Base-by-base conservation (phyloP, 164 flowering plant species). In the Stephania japonica region DNA sequence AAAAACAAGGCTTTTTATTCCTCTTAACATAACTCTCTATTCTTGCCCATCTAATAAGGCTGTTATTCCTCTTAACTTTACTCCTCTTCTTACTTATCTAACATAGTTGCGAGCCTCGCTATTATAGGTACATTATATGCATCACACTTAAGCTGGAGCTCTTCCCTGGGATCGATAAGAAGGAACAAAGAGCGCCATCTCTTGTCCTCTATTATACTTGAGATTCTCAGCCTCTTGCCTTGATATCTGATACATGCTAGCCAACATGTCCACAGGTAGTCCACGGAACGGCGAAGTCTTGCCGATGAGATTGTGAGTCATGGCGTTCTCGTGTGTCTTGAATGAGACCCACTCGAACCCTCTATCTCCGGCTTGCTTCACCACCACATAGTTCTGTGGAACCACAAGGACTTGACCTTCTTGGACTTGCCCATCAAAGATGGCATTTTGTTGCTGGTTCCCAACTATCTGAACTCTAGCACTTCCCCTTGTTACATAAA, bases 401-500 rank as follows among this genome's bases (percentile, higher is more conserved):
- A 85, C 74, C 43, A 83, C 81, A 2, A 85, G 72, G 65, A 85
- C n/a, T 59, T 81, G 80, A 3, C 85, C 85, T 53, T 74, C 67
- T 1, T 65, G 72, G 27, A 85, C 78, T 24, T 63, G 26, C 53
- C 76, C 85, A 63, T 84, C 77, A 67, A 80, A 68, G 49, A 81
- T 32, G 38, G 38, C 72, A 5, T 76, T 65, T 26, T 70, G 27
- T 5, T 79, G 81, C 5, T 71, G 61, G 74, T 74, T 25, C 7
- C 70, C 75, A 12, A 81, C 86, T 3, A 84, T 67, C 50, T 87
- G 87, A 19, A 90, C 65, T 43, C 85, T 74, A 25, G 75, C 86
- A 13, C 69, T 75, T 5, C 95, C 97, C 11, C 83, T 77, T 0
- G 82, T 81, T 21, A 69, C 69, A 82, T 88, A 92, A 23, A 84